phyloP scores from a whole-genome alignment of 2,329 filamentous ascomycete species.

The Diaporthe sp. region DNA sequence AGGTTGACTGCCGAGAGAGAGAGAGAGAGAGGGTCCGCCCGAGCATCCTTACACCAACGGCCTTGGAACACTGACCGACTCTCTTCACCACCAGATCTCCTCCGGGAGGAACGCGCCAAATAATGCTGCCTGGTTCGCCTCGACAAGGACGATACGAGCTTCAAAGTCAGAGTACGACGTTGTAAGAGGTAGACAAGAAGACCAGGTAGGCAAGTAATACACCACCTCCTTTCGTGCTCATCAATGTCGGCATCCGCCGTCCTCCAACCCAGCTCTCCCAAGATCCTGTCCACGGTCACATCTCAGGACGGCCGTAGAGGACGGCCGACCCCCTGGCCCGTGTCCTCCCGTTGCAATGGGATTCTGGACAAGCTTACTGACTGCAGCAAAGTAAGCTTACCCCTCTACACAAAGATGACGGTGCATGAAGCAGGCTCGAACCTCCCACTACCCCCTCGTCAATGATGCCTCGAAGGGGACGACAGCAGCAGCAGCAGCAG shows the following conservation, averaged over 20 bases:
- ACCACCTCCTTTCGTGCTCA: slow-evolving; percentile 1
- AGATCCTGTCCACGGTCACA: neutral
- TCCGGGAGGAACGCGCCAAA: neutral
- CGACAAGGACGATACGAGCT: neutral
- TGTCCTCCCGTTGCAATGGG: neutral
- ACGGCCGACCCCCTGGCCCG: neutral
- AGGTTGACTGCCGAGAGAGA: neutral
- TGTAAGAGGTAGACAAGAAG: neutral
- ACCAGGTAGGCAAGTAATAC: neutral
- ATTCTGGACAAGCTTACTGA: slow-evolving; percentile 5
- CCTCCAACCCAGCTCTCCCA: neutral
- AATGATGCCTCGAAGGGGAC: neutral
- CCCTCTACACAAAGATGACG: slow-evolving; percentile 11
- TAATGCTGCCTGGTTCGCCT: neutral
- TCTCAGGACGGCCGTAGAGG: neutral
- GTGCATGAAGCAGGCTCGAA: neutral
- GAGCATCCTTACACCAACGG: neutral
- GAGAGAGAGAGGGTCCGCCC: neutral
- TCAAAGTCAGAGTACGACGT: neutral
- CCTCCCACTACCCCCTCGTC: neutral
- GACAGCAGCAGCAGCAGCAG: neutral
- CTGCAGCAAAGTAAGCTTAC: slow-evolving; percentile 25
- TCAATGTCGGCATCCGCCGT: slow-evolving; percentile 20
- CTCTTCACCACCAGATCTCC: neutral
- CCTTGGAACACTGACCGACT: slow-evolving; percentile 1